A percentile compares a stretch with the other conserved stretches of the same genome.
Conservation (phyloP, 106 monocot species). For the Dendrobium huoshanense region DNA sequence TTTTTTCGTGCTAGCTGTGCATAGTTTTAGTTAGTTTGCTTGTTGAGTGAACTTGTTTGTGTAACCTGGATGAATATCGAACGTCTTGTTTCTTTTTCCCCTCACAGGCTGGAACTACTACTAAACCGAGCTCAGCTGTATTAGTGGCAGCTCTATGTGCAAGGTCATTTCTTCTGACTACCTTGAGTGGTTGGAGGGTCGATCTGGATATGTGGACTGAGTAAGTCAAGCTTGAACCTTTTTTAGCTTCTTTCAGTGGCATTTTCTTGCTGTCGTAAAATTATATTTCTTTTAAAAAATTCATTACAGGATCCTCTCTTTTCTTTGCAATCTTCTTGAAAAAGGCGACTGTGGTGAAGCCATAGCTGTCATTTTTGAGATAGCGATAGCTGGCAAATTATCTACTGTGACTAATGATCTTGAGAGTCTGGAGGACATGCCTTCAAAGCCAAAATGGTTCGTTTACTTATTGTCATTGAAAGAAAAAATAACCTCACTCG, state of each 20-base stretch:
- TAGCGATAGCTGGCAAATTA: constrained; percentile 41
- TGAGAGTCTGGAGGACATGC: constrained; percentile 17
- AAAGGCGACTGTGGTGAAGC: constrained; percentile 94
- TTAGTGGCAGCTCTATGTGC: constrained; percentile 73
- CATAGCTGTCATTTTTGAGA: constrained; percentile 71
- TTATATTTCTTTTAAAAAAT: background rate
- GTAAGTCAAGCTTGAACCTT: constrained; percentile 32
- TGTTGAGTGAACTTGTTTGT: too few species aligned
- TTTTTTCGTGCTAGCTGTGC: too few species aligned
- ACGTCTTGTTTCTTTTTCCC: background rate
- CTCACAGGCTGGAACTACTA: constrained; percentile 30
- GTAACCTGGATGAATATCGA: too few species aligned
- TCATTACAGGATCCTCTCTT: constrained; percentile 53
- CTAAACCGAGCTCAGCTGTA: constrained; percentile 47
- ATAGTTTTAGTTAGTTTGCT: too few species aligned
- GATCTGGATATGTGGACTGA: constrained; percentile 79
- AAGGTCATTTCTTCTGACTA: constrained; percentile 88
- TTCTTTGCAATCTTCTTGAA: constrained; percentile 70
- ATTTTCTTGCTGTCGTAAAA: background rate
- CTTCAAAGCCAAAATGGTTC: constrained; percentile 34
- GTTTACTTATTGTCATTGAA: constrained; percentile 40
- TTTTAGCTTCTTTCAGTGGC: constrained; percentile 1
- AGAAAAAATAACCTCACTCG: too few species aligned
- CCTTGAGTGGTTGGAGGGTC: constrained; percentile 51
- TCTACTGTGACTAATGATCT: constrained; percentile 26